These are phyloP conservation scores for Teunomyces funiuensis DNA, from an alignment of 805 yeast genomes.

Conservation along the genomic window DNA sequence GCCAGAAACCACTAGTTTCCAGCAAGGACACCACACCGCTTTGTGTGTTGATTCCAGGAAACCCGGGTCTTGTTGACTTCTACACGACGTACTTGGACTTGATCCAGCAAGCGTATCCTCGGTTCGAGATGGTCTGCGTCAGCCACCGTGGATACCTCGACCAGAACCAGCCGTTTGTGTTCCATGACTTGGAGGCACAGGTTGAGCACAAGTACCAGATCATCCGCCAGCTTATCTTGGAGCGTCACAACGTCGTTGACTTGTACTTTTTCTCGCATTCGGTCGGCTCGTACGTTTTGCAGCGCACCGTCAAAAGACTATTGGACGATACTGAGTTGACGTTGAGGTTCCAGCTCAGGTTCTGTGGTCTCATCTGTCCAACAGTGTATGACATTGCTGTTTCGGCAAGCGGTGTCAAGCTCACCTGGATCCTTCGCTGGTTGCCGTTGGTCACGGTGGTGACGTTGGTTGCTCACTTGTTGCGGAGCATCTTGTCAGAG, in stretches of 20 bases:
- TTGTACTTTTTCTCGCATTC: conserved; percentile 66
- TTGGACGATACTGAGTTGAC: conserved; percentile 22
- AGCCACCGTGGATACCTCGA: conserved; percentile 60
- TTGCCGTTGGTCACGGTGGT: conserved; percentile 41
- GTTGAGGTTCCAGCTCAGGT: conserved; percentile 30
- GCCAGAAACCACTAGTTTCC: conserved; percentile 6
- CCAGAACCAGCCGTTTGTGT: conserved; percentile 14
- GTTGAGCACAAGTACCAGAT: conserved; percentile 55
- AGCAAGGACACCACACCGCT: conserved; percentile 20
- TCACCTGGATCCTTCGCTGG: conserved; percentile 22
- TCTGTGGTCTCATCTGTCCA: conserved; percentile 67
- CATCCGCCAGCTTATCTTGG: conserved; percentile 32
- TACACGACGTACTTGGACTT: conserved; percentile 53
- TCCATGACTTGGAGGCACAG: conserved; percentile 53
- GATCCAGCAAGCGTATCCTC: conserved; percentile 42
- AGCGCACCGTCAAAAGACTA: conserved; percentile 44
- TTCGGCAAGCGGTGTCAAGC: conserved; percentile 33
- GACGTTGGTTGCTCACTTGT: conserved; percentile 19
- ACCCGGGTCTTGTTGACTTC: conserved; percentile 71
- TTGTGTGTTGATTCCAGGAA: conserved; percentile 68
- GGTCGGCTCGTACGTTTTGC: conserved; percentile 65
- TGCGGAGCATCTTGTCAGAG: conserved; percentile 34
- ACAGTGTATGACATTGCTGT: conserved; percentile 63
- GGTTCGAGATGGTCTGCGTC: conserved; percentile 54
- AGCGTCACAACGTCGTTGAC: conserved; percentile 23